Percentiles rank a stretch among this genome's conserved stretches.
phyloP scores from a whole-genome alignment of 208 protist species.

The Trypanosoma rangeli region DNA sequence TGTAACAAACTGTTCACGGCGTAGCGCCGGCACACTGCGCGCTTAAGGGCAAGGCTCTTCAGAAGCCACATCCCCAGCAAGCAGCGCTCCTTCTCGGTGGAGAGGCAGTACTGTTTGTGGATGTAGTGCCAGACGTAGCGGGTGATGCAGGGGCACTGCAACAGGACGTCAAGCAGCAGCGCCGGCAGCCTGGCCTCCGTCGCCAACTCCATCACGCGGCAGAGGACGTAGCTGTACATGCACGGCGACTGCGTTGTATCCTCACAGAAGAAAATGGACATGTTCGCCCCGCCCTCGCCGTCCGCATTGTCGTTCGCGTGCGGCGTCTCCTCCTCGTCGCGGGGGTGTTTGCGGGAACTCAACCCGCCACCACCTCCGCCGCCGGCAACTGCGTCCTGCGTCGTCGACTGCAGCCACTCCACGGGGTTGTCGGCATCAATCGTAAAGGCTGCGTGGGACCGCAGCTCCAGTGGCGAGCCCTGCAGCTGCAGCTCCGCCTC shows the following conservation, averaged over 20 bases:
- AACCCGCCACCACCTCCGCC: background rate
- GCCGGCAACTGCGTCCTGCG: constrained; percentile 23
- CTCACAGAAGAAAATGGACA: constrained; percentile 49
- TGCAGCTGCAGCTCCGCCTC: constrained; percentile 13
- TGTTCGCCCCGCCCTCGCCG: constrained; percentile 7
- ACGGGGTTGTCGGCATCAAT: constrained; percentile 71
- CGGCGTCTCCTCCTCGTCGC: constrained; percentile 5
- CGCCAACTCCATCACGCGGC: constrained; percentile 54
- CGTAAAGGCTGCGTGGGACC: constrained; percentile 23
- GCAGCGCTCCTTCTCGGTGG: constrained; percentile 48
- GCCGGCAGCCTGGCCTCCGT: constrained; percentile 30
- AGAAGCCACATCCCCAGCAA: constrained; percentile 61
- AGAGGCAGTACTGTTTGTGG: constrained; percentile 65
- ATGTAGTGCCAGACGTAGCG: constrained; percentile 74
- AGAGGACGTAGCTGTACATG: constrained; percentile 78
- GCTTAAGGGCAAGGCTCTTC: constrained; percentile 45
- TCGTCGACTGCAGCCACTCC: constrained; percentile 43
- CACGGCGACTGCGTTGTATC: constrained; percentile 47
- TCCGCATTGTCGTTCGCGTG: background rate
- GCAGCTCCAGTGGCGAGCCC: constrained; percentile 9
- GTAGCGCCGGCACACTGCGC: constrained; percentile 52
- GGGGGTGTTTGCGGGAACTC: constrained; percentile 30
- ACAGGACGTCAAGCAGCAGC: constrained; percentile 58
- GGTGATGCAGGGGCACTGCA: constrained; percentile 69
- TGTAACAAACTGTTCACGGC: constrained; percentile 69